Percentiles rank a stretch among this genome's conserved stretches.
phyloP scores from a whole-genome alignment of 345 rosid species.

The Pseudoturritis turrita region DNA sequence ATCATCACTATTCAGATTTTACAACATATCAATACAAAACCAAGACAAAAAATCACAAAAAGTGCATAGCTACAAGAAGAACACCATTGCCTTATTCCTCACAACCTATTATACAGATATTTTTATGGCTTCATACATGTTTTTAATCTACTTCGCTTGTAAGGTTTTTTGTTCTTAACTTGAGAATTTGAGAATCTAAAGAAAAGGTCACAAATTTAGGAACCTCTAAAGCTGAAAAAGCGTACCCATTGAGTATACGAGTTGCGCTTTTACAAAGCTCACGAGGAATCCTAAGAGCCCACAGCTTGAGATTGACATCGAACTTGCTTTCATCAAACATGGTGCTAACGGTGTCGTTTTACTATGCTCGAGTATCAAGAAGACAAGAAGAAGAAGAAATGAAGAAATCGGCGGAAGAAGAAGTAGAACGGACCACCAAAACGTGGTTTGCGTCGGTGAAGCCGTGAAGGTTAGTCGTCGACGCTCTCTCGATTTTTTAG shows the following conservation, averaged over 20 bases:
- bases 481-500: background rate
- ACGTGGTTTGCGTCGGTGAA: background rate
- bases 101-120: slow-evolving; percentile 17
- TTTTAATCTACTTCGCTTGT: background rate
- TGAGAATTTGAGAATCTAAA: background rate
- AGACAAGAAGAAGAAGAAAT: background rate
- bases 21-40: slow-evolving; percentile 25
- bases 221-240: background rate
- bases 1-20: background rate
- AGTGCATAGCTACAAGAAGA: background rate
- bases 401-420: background rate
- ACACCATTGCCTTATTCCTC: slow-evolving; percentile 6
- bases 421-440: background rate
- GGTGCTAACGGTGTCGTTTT: background rate
- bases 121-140: background rate
- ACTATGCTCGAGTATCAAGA: background rate
- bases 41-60: background rate
- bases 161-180: too few relatives aligned
- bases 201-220: background rate
- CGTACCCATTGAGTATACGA: slow-evolving; percentile 71
- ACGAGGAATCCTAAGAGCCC: slow-evolving; percentile 87
- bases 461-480: background rate
- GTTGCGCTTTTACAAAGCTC: slow-evolving; percentile 63
- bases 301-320: slow-evolving; percentile 56
- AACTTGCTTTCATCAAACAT: slow-evolving; percentile 78